Percentiles rank a stretch among this genome's conserved stretches.
Evolutionary conservation across 495 filamentous ascomycete genomes (phyloP).

Genomic region (Mytilinidion resinicola): DNA sequence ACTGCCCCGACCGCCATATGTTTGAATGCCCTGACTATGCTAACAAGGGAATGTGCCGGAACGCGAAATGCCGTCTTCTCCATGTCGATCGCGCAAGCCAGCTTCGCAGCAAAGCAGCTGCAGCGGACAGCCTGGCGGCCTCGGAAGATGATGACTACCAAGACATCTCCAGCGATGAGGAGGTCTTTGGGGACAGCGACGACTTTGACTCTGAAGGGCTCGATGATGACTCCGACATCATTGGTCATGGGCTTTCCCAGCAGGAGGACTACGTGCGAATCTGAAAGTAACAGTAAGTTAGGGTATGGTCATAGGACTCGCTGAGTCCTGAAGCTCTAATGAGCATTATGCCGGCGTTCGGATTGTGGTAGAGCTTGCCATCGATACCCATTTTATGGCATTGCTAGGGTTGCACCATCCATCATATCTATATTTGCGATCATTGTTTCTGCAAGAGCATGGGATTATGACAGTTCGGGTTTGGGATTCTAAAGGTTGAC

Average conservation of each 20-base stretch:
- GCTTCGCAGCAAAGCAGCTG: constrained; percentile 52
- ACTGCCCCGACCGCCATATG: constrained; percentile 77
- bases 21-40: constrained; percentile 92
- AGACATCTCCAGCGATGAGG: constrained; percentile 80
- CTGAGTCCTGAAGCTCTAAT: not conserved
- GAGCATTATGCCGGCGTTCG: not conserved
- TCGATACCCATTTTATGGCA: not conserved
- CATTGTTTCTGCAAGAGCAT: no score
- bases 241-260: constrained; percentile 46
- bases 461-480: no score
- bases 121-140: not conserved
- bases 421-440: not conserved
- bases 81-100: constrained; percentile 82
- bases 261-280: constrained; percentile 67
- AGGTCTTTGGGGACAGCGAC: constrained; percentile 68
- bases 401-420: not conserved
- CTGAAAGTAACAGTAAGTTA: constrained; percentile 27
- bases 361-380: not conserved
- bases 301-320: not conserved
- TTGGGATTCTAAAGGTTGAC: no score
- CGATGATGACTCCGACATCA: constrained; percentile 48
- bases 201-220: constrained; percentile 79
- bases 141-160: constrained; percentile 53
- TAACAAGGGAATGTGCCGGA: constrained; percentile 79
- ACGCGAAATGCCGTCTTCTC: constrained; percentile 73